A percentile compares a stretch with the other conserved stretches of the same genome.
Conservation (phyloP, 129 eudicot species). For the Centella asiatica region DNA sequence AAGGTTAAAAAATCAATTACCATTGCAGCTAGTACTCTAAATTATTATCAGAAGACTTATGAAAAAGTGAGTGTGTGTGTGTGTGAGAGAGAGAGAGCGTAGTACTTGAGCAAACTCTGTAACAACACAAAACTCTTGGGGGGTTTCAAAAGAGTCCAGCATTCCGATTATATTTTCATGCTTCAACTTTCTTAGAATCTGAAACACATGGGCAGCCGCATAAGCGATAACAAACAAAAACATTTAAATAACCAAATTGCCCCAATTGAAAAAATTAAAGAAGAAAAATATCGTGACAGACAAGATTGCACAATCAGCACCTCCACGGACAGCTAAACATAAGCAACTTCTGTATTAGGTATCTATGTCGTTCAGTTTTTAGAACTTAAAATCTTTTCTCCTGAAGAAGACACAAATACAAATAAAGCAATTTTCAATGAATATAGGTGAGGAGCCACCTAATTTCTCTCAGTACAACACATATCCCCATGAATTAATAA, state of each 20-base stretch:
- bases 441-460: background rate
- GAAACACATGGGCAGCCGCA: conserved; percentile 15
- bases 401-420: background rate
- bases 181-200: conserved; percentile 92
- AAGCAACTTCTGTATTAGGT: background rate
- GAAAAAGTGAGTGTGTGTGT: background rate
- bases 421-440: background rate
- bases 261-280: background rate
- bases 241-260: background rate
- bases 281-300: background rate
- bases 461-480: background rate
- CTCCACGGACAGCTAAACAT: background rate
- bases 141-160: conserved; percentile 94
- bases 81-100: conserved; percentile 9
- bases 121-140: conserved; percentile 96
- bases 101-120: conserved; percentile 93
- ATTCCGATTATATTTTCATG: conserved; percentile 91
- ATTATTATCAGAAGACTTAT: background rate
- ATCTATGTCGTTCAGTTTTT: background rate
- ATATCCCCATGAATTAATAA: background rate
- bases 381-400: too few species aligned
- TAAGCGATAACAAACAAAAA: background rate
- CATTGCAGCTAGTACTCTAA: background rate
- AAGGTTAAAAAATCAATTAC: conserved; percentile 1
- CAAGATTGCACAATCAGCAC: background rate